Evolutionary conservation across 2,329 filamentous ascomycete genomes (phyloP), one percentile per base, ranked within the genome.

Genomic region (Colletotrichum siamense): DNA sequence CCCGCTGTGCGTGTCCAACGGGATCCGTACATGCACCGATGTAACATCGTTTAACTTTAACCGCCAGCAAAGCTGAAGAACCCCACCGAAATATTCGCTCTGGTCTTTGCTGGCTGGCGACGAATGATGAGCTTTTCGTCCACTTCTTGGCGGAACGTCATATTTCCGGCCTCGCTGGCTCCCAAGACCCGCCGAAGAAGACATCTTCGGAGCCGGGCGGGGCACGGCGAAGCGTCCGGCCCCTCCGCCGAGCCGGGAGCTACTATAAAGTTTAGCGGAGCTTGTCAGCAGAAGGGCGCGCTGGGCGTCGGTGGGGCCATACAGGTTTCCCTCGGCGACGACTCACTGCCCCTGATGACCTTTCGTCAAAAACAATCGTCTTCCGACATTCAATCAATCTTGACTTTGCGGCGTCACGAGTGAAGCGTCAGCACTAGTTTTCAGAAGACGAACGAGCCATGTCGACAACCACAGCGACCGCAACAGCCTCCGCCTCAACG

Each of bases 211-310:
- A 8, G 44, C 44, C 44, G 44, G 44, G 44, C 44, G 44, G 44
- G n/a, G 6, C 44, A 52, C 44, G 10, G n/a, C 10, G n/a, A 52
- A 52, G n/a, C n/a, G 10, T 52, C 44, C 34, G 22, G 39, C n/a
- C 15, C 52, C 62, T 52, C 72, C 69, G 30, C 73, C 69, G 24
- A 75, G 62, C 69, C 69, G 55, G 39, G 32, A 24, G 61, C 72
- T 66, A 75, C 16, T 49, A 28, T 9, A 28, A 34, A 30, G 22
- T 18, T 32, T 24, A 6, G 44, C 52, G 66, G 59, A 34, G n/a
- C 67, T 65, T 71, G 72, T 75, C 68, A 34, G 61, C 26, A 6
- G 34, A 75, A 75, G 72, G 72, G 72, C 72, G 72, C 32, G 30
- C 18, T 44, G 18, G 32, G 44, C 30, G 39, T 22, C 2, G 16